Evolutionary conservation across 768 basidiomycete genomes (phyloP), one percentile per base, ranked within the genome.

Genomic region (Leccinum fibrillosum): DNA sequence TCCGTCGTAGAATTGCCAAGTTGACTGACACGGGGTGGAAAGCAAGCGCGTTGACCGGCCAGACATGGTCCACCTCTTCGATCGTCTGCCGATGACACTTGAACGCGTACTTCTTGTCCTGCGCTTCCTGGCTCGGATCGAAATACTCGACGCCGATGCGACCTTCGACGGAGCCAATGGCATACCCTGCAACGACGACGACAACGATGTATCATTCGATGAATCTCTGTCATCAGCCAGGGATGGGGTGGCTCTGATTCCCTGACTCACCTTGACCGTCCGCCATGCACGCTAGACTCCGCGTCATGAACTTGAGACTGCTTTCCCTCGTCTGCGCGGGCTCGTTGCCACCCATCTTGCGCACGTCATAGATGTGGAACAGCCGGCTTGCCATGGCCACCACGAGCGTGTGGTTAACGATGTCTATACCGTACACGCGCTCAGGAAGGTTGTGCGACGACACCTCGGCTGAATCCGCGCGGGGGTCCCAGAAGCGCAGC

Each of bases 131-230:
- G 4, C 83, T 83, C 2, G 91, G 86, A 62, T 98, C 92, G 64
- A 97, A 95, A 72, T 96, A 99, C 72, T 99, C 97, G 30, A 98
- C 94, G 0, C 95, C 94, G 57, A 98, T 97, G 23, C 97, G 83
- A 1, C 97, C 97, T 67, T 99, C 97, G 13, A 95, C 93, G 0
- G 92, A 94, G 0, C 89, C 91, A 0, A 89, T 92, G 11, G 94
- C 94, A 72, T 92, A 99, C 11, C 96, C 94, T 92, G 65, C 15
- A 19, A 26, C 26, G 26, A 55, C 39, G 3, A 26, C 17, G n/a
- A 39, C 5, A 39, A 39, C 8, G 37, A n/a, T 4, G 37, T 8
- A 5, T 3, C 42, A 42, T 19, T 10, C 5, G n/a, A 42, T 42
- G 42, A 19, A 11, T 19, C 42, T n/a, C 39, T 5, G n/a, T 5